Percentiles rank a stretch among this genome's conserved stretches.
phyloP scores from a whole-genome alignment of 2,329 filamentous ascomycete genomes.

The Talaromyces sp. region DNA sequence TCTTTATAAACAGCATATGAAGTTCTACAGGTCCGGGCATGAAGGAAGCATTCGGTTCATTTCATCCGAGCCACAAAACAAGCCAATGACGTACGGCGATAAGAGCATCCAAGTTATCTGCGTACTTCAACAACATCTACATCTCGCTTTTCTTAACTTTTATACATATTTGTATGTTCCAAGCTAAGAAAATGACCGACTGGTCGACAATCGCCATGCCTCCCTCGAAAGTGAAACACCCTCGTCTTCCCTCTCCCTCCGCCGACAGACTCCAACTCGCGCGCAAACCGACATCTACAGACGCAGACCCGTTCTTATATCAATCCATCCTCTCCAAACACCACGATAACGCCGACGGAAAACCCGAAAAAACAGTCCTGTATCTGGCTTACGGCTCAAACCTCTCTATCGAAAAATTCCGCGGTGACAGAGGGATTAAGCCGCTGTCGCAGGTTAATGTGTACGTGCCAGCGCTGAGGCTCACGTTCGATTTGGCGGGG shows the following conservation, averaged over 20 bases:
- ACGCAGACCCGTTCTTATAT: conserved; percentile 8
- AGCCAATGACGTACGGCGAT: neutral
- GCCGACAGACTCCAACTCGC: conserved; percentile 6
- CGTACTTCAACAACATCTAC: neutral
- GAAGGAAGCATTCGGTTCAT: neutral
- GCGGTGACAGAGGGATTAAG: conserved; percentile 70
- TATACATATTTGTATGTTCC: neutral
- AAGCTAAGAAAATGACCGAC: neutral
- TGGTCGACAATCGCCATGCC: neutral
- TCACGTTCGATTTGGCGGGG: conserved; percentile 83
- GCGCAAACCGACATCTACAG: neutral
- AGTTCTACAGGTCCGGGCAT: too few relatives aligned
- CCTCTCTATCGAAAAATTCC: conserved; percentile 74
- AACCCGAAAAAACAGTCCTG: conserved; percentile 55
- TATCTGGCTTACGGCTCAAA: conserved; percentile 94
- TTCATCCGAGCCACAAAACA: neutral
- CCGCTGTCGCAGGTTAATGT: conserved; percentile 81
- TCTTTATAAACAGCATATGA: too few relatives aligned
- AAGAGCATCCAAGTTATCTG: neutral
- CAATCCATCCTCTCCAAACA: neutral
- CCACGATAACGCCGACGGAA: neutral
- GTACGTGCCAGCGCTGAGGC: conserved; percentile 68
- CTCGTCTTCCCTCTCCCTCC: conserved; percentile 5
- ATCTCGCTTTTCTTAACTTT: neutral
- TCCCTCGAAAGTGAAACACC: neutral